Evolutionary conservation across 441 rosid species (phyloP), one percentile per base, ranked within the genome.

Genomic region (Erodium trifolium): DNA sequence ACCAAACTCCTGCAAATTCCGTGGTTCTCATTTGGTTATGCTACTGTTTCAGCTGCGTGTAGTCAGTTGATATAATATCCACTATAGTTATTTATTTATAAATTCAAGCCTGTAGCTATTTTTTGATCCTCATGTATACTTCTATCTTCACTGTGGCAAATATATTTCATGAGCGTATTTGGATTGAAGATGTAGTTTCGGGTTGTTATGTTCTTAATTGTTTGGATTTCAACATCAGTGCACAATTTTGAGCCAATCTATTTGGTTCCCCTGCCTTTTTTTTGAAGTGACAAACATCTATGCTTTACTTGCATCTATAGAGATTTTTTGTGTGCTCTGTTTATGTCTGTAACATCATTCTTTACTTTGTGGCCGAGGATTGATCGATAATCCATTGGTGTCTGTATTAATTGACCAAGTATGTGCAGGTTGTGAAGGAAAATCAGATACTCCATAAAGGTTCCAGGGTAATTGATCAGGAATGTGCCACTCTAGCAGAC

Each of bases 391-490:
- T 55, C 34, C 17, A 35, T 63, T 72, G 10, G 68, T 59, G 35
- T 49, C 9, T 31, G 8, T 69, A 4, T 13, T 47, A 72, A 71
- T 51, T 16, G 3, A 45, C 51, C 67, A 55, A 67, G 13, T 65
- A 11, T 41, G 9, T 83, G 85, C 87, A 92, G 99, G 92, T 92
- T 72, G 91, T 94, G 63, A 94, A 88, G 84, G 99, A 92, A 82
- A 94, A 92, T 76, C 98, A 94, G 79, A 84, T 88, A 76, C 91
- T 94, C 76, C 90, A 82, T 81, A 94, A 92, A 81, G 99, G 99
- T 72, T 82, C 91, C 71, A 82, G 68, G 70, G 63, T 82, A 68
- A 85, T 94, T 67, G 99, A 94, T 72, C 80, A 86, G 78, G 99
- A 94, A 81, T 75, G 81, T 80, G 93, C 96, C 68, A 94, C 98